Evolutionary conservation across 257 asterid genomes (phyloP).

Genomic region (Mentha longifolia): DNA sequence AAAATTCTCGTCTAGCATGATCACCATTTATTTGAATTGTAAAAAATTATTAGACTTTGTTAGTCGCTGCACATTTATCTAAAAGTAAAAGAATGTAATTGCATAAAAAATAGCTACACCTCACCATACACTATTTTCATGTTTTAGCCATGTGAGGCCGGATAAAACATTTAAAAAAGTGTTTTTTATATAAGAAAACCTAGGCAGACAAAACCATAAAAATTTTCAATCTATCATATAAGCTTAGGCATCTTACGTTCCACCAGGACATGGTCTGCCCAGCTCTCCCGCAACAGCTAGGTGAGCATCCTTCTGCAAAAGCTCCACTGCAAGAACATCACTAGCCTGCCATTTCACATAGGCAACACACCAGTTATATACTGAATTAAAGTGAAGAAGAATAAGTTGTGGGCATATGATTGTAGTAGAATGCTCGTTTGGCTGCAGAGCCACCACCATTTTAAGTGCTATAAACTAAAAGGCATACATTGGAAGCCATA

Average conservation of each 20-base stretch:
- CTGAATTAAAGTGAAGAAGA: constrained; percentile 16
- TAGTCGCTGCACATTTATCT: not conserved
- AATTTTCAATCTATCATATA: constrained; percentile 2
- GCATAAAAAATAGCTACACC: constrained; percentile 9
- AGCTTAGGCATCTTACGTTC: constrained; percentile 64
- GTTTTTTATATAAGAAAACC: constrained; percentile 13
- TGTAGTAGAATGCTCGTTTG: not conserved
- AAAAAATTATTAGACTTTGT: not conserved
- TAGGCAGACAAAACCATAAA: constrained; percentile 1
- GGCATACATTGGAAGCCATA: constrained; percentile 89
- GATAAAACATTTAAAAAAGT: not conserved
- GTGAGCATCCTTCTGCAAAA: constrained; percentile 92
- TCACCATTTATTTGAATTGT: not conserved
- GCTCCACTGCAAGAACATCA: constrained; percentile 99
- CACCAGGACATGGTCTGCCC: constrained; percentile 78
- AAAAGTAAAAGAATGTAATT: not conserved
- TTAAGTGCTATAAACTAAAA: not conserved
- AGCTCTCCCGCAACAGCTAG: constrained; percentile 80
- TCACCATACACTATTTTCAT: not conserved
- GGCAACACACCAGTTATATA: constrained; percentile 32
- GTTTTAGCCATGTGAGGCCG: not conserved
- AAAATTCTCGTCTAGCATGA: not conserved
- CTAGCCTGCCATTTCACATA: constrained; percentile 73
- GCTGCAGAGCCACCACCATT: constrained; percentile 12
- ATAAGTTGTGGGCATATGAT: not conserved